Percentiles rank a stretch among this genome's conserved stretches.
phyloP scores from a whole-genome alignment of 2,329 filamentous ascomycete genomes.

The Bertia moriformis region DNA sequence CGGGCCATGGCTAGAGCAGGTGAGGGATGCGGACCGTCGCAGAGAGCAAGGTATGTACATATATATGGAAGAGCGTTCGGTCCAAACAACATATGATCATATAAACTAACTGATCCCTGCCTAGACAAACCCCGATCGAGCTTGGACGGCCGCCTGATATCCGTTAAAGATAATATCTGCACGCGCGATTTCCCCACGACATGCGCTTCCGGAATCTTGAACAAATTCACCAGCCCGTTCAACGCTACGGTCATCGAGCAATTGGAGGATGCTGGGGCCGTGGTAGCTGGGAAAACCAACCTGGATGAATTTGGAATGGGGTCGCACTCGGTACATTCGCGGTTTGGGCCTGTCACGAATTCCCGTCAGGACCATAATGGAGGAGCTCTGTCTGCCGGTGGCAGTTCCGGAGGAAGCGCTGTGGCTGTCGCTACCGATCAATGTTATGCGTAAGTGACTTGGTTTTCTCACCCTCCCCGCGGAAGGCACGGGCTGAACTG shows the following conservation, averaged over 20 bases:
- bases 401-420: slow-evolving; percentile 60
- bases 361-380: slow-evolving; percentile 9
- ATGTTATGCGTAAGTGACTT: slow-evolving; percentile 2
- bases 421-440: slow-evolving; percentile 40
- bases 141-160: slow-evolving; percentile 23
- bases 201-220: slow-evolving; percentile 45
- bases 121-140: slow-evolving; percentile 12
- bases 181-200: slow-evolving; percentile 29
- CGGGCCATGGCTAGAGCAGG: slow-evolving; percentile 16
- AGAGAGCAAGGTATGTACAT: slow-evolving; percentile 14
- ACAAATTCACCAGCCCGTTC: slow-evolving; percentile 43
- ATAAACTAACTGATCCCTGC: not conserved
- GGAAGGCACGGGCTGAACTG: too few relatives aligned
- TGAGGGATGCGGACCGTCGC: slow-evolving; percentile 19
- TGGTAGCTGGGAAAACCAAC: slow-evolving; percentile 52
- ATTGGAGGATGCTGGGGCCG: slow-evolving; percentile 33
- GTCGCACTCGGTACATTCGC: slow-evolving; percentile 49
- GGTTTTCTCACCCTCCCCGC: not conserved
- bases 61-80: not conserved
- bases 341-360: slow-evolving; percentile 36
- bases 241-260: slow-evolving; percentile 48
- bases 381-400: slow-evolving; percentile 37
- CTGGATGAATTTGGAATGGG: slow-evolving; percentile 71
- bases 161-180: slow-evolving; percentile 32
- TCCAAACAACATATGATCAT: too few relatives aligned